Evolutionary conservation across 495 filamentous ascomycete genomes (phyloP).

Genomic region (Xylaria curta): DNA sequence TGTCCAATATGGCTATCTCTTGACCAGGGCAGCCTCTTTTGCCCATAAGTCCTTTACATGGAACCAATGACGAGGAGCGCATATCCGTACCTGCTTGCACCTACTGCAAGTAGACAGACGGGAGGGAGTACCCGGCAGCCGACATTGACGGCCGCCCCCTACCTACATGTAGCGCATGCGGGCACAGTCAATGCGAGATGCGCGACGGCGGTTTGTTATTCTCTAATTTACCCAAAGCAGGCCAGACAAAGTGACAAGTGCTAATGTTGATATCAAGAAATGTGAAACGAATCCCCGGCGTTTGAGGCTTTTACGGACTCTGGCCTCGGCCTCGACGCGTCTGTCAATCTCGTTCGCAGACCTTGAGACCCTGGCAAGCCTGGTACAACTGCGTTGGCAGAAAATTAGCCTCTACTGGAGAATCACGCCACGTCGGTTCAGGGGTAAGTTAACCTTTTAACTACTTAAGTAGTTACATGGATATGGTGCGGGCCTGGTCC

Average conservation of each 20-base stretch:
- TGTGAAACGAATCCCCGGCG: conserved; percentile 9
- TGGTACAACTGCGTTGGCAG: not conserved
- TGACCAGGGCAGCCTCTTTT: not conserved
- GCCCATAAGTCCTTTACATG: not conserved
- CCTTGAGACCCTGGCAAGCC: not conserved
- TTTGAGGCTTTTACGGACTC: conserved; percentile 19
- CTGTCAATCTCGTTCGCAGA: conserved; percentile 4
- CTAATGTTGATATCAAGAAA: not conserved
- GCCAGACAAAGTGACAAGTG: not conserved
- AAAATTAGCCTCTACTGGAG: not conserved
- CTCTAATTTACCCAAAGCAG: not conserved
- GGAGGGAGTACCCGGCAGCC: conserved; percentile 15
- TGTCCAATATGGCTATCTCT: not conserved
- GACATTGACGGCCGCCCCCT: conserved; percentile 5
- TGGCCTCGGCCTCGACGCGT: conserved; percentile 1
- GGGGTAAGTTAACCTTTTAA: conserved; percentile 3
- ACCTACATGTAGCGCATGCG: not conserved
- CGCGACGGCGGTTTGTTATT: not conserved
- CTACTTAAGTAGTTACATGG: too few relatives aligned
- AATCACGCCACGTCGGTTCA: conserved; percentile 11
- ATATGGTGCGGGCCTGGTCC: not conserved
- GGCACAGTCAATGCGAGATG: conserved; percentile 9
- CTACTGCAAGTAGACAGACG: conserved; percentile 7
- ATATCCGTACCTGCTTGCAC: conserved; percentile 6
- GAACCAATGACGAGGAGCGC: conserved; percentile 2